Percentiles rank a stretch among this genome's conserved stretches.
Evolutionary conservation across 345 rosid genomes (phyloP).

Genomic region (Balakata baccata): DNA sequence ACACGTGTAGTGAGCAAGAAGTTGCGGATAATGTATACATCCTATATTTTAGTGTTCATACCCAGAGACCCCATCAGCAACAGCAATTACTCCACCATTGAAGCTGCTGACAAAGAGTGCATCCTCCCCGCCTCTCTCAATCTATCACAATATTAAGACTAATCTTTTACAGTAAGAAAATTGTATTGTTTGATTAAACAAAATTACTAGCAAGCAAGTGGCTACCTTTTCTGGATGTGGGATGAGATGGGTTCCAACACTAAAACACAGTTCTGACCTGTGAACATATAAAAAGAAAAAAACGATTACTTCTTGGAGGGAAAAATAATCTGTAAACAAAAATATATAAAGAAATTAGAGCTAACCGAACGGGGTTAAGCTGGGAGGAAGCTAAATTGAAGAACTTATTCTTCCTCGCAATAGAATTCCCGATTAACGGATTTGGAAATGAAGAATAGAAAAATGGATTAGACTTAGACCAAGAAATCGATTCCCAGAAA

Average conservation of each 20-base stretch:
- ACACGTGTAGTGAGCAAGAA: too few species aligned
- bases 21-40: too few species aligned
- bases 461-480: constrained; percentile 5
- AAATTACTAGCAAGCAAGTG: neutral
- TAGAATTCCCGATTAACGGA: constrained; percentile 1
- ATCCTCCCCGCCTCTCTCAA: constrained; percentile 84
- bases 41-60: constrained; percentile 11
- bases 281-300: neutral
- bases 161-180: neutral
- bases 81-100: constrained; percentile 75
- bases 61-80: constrained; percentile 97
- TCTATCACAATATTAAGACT: constrained; percentile 31
- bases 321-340: neutral
- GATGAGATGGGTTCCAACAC: constrained; percentile 60
- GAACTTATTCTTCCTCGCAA: constrained; percentile 24
- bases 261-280: constrained; percentile 46
- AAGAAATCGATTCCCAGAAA: constrained; percentile 43
- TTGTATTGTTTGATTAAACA: neutral
- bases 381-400: constrained; percentile 40
- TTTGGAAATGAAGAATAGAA: constrained; percentile 16
- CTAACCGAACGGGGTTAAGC: constrained; percentile 43
- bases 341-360: neutral
- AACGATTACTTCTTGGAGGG: neutral
- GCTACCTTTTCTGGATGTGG: constrained; percentile 79
- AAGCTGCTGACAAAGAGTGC: constrained; percentile 65